Evolutionary conservation across 2,329 filamentous ascomycete species (phyloP).

Genomic region (Clonostachys byssicola): DNA sequence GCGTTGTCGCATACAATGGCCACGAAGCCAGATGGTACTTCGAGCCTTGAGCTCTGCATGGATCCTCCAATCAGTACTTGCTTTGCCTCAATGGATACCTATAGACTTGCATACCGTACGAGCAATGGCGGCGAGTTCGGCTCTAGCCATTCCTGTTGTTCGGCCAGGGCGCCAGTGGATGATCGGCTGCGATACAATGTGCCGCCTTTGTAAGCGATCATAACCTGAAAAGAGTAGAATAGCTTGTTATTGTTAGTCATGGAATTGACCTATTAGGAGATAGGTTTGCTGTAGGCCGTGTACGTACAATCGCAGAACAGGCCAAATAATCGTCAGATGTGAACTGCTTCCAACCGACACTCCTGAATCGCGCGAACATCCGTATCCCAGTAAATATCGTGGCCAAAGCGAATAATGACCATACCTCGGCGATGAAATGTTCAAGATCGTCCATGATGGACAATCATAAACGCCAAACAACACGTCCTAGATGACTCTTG

Average conservation of each 20-base stretch:
- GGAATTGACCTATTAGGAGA: background rate
- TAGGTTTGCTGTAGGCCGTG: background rate
- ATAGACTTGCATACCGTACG: background rate
- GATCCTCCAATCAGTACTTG: background rate
- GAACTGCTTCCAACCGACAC: constrained; percentile 36
- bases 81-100: background rate
- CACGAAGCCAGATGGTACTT: constrained; percentile 54
- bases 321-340: constrained; percentile 50
- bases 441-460: constrained; percentile 1
- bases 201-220: background rate
- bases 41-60: constrained; percentile 42
- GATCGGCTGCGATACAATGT: background rate
- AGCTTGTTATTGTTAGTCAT: background rate
- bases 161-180: background rate
- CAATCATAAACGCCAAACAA: no score
- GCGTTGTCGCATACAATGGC: constrained; percentile 46
- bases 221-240: background rate
- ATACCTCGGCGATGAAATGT: constrained; percentile 5
- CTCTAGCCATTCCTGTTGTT: background rate
- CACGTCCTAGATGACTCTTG: no score
- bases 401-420: constrained; percentile 37
- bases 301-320: constrained; percentile 34
- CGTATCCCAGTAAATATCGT: constrained; percentile 40
- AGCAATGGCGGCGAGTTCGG: background rate
- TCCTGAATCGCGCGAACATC: constrained; percentile 34